Conservation (phyloP, 352 stramenopile species). For the Phytophthora constricta region DNA sequence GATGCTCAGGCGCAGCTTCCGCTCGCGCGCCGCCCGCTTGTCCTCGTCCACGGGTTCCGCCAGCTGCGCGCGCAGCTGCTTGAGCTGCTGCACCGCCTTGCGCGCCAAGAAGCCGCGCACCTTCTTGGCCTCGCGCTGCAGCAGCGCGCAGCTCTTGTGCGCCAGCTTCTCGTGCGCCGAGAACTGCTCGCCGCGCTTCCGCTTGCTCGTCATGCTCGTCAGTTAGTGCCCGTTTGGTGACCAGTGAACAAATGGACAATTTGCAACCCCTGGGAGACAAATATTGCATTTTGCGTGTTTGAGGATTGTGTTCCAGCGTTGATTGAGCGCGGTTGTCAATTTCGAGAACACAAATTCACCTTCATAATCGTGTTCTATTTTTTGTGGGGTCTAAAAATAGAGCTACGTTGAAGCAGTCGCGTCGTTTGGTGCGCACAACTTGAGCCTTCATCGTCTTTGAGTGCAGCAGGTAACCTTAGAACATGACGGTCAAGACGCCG, state of each 20-base stretch:
- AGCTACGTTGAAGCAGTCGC: neutral
- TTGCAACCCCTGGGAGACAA: no score
- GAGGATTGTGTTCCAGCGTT: no score
- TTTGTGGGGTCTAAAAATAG: slow-evolving; percentile 18
- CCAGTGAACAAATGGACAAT: no score
- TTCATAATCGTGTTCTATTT: slow-evolving; percentile 13
- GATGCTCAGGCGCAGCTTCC: slow-evolving; percentile 52
- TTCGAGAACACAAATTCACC: neutral
- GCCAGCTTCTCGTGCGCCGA: slow-evolving; percentile 69
- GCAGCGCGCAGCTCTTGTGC: slow-evolving; percentile 72
- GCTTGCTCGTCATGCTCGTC: slow-evolving; percentile 54
- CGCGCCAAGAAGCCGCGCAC: slow-evolving; percentile 68
- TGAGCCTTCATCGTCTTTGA: neutral
- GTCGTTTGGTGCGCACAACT: neutral
- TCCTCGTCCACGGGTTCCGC: slow-evolving; percentile 37
- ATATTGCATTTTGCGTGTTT: no score
- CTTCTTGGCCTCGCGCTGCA: slow-evolving; percentile 84
- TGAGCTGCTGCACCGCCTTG: slow-evolving; percentile 77
- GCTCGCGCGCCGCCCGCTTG: slow-evolving; percentile 50
- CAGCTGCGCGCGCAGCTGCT: slow-evolving; percentile 57
- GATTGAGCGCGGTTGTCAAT: no score
- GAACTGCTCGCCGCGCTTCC: slow-evolving; percentile 56
- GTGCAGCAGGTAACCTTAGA: no score
- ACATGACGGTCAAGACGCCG: slow-evolving; percentile 35
- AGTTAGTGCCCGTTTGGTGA: no score